These are phyloP conservation scores for Echinosophora koreensis DNA, from an alignment of 306 rosid species.

Conservation along the genomic window DNA sequence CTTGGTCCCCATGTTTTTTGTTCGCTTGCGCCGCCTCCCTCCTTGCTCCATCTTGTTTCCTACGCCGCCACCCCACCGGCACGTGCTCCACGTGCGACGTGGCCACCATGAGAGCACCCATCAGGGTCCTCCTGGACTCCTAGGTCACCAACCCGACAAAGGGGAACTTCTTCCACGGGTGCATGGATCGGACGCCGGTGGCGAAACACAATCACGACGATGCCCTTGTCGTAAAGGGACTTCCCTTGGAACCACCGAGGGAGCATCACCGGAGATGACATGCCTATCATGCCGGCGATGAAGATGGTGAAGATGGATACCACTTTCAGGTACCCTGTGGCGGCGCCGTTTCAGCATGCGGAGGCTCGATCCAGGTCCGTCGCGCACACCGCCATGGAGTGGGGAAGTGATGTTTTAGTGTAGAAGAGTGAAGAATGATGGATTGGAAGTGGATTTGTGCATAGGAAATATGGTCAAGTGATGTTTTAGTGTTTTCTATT, in stretches of 20 bases:
- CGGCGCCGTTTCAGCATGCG: conserved; percentile 60
- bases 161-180: conserved; percentile 88
- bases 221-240: conserved; percentile 69
- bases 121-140: too few relatives aligned
- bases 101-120: conserved; percentile 66
- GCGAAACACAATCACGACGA: conserved; percentile 79
- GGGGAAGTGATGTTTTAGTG: not conserved
- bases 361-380: conserved; percentile 54
- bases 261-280: conserved; percentile 61
- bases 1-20: too few relatives aligned
- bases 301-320: conserved; percentile 68
- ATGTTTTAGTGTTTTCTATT: not conserved
- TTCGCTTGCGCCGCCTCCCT: not conserved
- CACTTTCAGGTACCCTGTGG: conserved; percentile 64
- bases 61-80: conserved; percentile 46
- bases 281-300: conserved; percentile 68
- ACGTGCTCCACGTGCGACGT: conserved; percentile 68
- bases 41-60: too few relatives aligned
- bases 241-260: conserved; percentile 77
- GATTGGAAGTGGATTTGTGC: not conserved
- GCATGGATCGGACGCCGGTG: conserved; percentile 75
- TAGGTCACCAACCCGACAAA: conserved; percentile 81
- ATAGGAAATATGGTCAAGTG: not conserved
- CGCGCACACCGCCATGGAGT: conserved; percentile 47
- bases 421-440: not conserved